Conservation (phyloP, 2,329 filamentous ascomycete species). For the Acephala macrosclerotiorum region DNA sequence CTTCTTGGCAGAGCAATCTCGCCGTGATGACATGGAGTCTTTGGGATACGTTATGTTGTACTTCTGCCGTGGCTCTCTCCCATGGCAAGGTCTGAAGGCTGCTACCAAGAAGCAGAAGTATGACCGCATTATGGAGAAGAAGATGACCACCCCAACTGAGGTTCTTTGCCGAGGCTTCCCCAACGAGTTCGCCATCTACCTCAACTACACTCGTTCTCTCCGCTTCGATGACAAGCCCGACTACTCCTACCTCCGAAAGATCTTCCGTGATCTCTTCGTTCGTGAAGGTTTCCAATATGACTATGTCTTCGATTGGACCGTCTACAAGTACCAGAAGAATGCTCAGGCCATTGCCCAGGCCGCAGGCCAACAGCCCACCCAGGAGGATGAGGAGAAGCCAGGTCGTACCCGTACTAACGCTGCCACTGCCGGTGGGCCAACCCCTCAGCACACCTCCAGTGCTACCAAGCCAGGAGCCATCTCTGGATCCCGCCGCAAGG, state of each 20-base stretch:
- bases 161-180: conserved; percentile 99
- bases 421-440: conserved; percentile 68
- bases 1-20: conserved; percentile 81
- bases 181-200: conserved; percentile 99
- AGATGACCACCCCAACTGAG: conserved; percentile 99
- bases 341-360: conserved; percentile 92
- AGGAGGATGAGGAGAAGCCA: conserved; percentile 79
- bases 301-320: conserved; percentile 99
- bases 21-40: conserved; percentile 99
- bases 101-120: conserved; percentile 99
- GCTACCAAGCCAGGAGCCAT: conserved; percentile 76
- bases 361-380: conserved; percentile 68
- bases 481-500: conserved; percentile 81
- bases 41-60: conserved; percentile 99
- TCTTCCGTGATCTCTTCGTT: conserved; percentile 99
- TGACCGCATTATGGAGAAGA: conserved; percentile 99
- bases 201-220: conserved; percentile 98
- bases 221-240: conserved; percentile 99
- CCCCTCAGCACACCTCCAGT: conserved; percentile 58
- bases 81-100: conserved; percentile 98
- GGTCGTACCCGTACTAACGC: conserved; percentile 71
- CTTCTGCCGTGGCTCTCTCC: conserved; percentile 98
- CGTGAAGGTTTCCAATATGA: conserved; percentile 99
- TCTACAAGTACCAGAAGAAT: conserved; percentile 99
- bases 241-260: conserved; percentile 99